These are phyloP conservation scores for Astragalus glycyphyllos DNA, from an alignment of 306 rosid species.

Conservation along the genomic window DNA sequence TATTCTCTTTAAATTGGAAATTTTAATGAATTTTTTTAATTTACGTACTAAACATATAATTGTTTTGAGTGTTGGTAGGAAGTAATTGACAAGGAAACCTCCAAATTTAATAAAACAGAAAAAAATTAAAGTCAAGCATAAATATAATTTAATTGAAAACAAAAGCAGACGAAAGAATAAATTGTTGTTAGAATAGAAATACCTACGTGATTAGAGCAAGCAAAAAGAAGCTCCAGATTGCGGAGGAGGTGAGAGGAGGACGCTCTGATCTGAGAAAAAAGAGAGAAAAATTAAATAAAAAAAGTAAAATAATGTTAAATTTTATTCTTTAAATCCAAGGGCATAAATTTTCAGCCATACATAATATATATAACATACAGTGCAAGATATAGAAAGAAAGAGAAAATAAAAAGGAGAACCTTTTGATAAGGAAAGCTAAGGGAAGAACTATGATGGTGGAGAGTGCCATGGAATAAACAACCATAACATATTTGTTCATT, in stretches of 20 bases:
- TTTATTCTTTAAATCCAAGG: background rate
- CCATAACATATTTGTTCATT: conserved; percentile 44
- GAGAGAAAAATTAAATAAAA: background rate
- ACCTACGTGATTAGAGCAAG: conserved; percentile 48
- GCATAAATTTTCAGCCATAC: background rate
- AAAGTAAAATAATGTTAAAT: background rate
- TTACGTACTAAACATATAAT: too few relatives aligned
- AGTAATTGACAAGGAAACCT: background rate
- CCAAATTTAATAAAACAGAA: background rate
- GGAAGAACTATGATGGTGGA: conserved; percentile 45
- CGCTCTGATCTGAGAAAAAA: conserved; percentile 38
- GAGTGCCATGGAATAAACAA: conserved; percentile 41
- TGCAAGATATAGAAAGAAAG: background rate
- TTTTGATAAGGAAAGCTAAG: conserved; percentile 32
- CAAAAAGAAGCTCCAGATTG: conserved; percentile 45
- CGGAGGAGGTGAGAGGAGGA: conserved; percentile 45
- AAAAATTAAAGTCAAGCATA: background rate
- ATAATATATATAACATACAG: too few relatives aligned
- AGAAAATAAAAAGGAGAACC: background rate
- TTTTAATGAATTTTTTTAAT: too few relatives aligned
- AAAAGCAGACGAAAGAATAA: too few relatives aligned
- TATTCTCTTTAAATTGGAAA: too few relatives aligned
- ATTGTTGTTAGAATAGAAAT: background rate
- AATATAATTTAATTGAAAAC: background rate
- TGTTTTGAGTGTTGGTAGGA: background rate